These are phyloP conservation scores for Puccinellia tenuiflora DNA, from an alignment of 176 grass and related monocot genomes.

Conservation along the genomic window DNA sequence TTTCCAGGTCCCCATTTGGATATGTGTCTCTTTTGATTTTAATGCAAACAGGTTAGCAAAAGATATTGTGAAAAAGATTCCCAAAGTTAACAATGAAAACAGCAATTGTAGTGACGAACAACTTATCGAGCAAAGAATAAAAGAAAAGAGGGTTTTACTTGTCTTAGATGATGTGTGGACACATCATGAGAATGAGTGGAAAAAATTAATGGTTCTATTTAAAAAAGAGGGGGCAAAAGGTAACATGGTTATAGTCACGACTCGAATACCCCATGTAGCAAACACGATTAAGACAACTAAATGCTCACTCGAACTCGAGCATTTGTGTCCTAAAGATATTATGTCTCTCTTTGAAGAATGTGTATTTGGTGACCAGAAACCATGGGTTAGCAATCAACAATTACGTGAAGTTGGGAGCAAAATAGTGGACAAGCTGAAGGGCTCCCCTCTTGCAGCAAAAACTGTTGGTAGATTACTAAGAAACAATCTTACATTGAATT, in stretches of 20 bases:
- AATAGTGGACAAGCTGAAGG: neutral
- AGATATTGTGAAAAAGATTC: neutral
- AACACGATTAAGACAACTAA: neutral
- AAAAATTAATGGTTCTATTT: neutral
- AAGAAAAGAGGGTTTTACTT: neutral
- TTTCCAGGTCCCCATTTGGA: neutral
- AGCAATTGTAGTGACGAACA: neutral
- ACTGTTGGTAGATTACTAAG: neutral
- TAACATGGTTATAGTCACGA: neutral
- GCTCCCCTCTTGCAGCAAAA: slow-evolving; percentile 7
- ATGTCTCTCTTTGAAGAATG: neutral
- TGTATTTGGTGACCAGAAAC: neutral
- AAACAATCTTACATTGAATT: neutral
- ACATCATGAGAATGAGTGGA: neutral
- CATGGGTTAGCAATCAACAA: no score
- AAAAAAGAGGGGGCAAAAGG: neutral
- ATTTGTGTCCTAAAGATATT: neutral
- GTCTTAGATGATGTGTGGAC: slow-evolving; percentile 20
- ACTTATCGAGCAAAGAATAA: neutral
- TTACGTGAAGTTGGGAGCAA: neutral
- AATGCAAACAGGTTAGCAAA: neutral
- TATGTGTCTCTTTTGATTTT: neutral
- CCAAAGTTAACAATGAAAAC: neutral
- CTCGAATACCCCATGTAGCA: neutral
- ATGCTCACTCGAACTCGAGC: neutral